These are phyloP conservation scores for Amorphotheca resinae DNA, from an alignment of 495 filamentous ascomycete species.

Conservation along the genomic window DNA sequence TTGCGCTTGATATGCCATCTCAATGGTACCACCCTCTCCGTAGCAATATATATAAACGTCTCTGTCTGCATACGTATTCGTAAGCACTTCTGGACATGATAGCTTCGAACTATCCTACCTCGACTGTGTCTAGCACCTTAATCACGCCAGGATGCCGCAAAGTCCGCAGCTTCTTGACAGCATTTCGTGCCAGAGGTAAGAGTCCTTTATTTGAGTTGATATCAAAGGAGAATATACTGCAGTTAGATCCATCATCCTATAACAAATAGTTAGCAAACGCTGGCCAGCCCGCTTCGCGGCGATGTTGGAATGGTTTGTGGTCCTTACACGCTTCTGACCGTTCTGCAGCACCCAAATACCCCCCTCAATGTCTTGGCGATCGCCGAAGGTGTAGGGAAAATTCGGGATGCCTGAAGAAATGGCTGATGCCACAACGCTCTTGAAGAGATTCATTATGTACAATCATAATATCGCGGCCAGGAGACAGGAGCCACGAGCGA, in stretches of 20 bases:
- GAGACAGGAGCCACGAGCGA: not conserved
- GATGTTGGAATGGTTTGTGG: not conserved
- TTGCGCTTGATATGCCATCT: slow-evolving; percentile 77
- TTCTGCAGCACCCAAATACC: slow-evolving; percentile 91
- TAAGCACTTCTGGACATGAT: not conserved
- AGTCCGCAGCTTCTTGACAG: slow-evolving; percentile 80
- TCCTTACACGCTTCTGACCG: slow-evolving; percentile 71
- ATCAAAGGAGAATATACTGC: slow-evolving; percentile 95
- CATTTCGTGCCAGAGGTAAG: slow-evolving; percentile 81
- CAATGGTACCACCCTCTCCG: slow-evolving; percentile 75
- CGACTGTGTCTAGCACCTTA: slow-evolving; percentile 83
- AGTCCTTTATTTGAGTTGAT: slow-evolving; percentile 62
- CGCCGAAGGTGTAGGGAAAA: slow-evolving; percentile 84
- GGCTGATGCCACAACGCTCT: slow-evolving; percentile 90
- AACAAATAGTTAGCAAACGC: slow-evolving; percentile 1
- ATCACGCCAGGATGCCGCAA: slow-evolving; percentile 89
- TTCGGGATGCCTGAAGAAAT: slow-evolving; percentile 79
- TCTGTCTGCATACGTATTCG: slow-evolving; percentile 52
- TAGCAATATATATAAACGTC: slow-evolving; percentile 85
- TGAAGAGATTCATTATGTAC: slow-evolving; percentile 79
- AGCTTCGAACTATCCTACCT: slow-evolving; percentile 44
- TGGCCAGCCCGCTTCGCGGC: not conserved
- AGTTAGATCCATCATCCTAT: slow-evolving; percentile 83
- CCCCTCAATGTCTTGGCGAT: slow-evolving; percentile 74
- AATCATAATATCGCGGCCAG: not conserved